A percentile compares a stretch with the other conserved stretches of the same genome.
Conservation (phyloP, 495 filamentous ascomycete genomes). For the Penicillium verhagenii region DNA sequence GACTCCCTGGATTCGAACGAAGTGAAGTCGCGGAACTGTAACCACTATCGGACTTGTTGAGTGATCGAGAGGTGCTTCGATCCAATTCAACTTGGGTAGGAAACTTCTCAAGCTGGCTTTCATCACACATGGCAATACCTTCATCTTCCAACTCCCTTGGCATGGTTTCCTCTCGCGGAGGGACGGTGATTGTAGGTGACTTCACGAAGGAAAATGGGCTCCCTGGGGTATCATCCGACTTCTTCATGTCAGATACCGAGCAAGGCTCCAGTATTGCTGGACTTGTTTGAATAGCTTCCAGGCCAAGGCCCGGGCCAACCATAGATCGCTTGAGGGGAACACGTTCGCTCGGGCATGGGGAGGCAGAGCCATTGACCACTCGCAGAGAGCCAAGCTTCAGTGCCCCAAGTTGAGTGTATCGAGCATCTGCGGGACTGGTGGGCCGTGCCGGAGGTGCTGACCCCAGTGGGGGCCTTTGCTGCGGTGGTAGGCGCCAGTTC, state of each 20-base stretch:
- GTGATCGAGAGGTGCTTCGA: slow-evolving; percentile 24
- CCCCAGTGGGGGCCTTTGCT: slow-evolving; percentile 3
- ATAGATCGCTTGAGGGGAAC: slow-evolving; percentile 16
- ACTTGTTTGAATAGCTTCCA: slow-evolving; percentile 12
- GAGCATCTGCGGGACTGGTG: slow-evolving; percentile 41
- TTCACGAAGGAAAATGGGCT: slow-evolving; percentile 43
- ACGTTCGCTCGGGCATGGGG: slow-evolving; percentile 41
- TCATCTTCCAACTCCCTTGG: slow-evolving; percentile 30
- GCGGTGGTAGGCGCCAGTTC: slow-evolving; percentile 23
- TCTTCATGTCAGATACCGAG: slow-evolving; percentile 10
- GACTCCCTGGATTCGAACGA: slow-evolving; percentile 28
- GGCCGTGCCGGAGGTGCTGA: slow-evolving; percentile 21
- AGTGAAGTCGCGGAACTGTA: slow-evolving; percentile 43
- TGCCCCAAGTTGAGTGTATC: slow-evolving; percentile 50
- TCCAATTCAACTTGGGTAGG: slow-evolving; percentile 2
- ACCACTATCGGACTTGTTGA: slow-evolving; percentile 42
- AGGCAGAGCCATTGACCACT: slow-evolving; percentile 48
- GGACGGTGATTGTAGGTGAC: slow-evolving; percentile 25
- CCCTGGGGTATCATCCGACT: slow-evolving; percentile 28
- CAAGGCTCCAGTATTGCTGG: slow-evolving; percentile 24
- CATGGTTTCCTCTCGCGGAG: slow-evolving; percentile 1
- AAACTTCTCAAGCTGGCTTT: slow-evolving; percentile 17
- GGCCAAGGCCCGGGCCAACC: slow-evolving; percentile 12
- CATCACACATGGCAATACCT: slow-evolving; percentile 28
- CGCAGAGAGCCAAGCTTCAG: slow-evolving; percentile 49